Conservation (phyloP, 2,329 filamentous ascomycete genomes). For the Paramyrothecium roridum region DNA sequence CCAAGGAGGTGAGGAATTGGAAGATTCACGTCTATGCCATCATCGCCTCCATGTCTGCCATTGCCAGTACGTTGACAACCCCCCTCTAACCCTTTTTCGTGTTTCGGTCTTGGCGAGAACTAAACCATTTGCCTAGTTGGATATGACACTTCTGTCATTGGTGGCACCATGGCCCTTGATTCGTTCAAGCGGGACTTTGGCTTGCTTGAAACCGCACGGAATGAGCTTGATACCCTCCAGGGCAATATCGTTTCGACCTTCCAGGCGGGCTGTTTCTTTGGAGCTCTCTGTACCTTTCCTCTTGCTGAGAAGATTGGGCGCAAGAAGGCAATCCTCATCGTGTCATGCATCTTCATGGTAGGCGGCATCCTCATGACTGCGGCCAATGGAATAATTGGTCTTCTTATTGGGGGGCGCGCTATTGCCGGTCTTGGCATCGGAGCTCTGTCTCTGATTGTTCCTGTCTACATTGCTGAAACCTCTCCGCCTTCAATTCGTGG, state of each 20-base stretch:
- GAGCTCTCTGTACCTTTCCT: slow-evolving; percentile 31
- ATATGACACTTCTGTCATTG: slow-evolving; percentile 7
- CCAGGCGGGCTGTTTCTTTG: slow-evolving; percentile 31
- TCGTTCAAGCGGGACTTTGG: slow-evolving; percentile 3
- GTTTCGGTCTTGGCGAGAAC: no score
- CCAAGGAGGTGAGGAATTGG: slow-evolving; percentile 20
- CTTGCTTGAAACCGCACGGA: not conserved
- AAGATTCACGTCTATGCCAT: slow-evolving; percentile 20
- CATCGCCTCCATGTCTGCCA: slow-evolving; percentile 21
- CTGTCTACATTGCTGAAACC: slow-evolving; percentile 33
- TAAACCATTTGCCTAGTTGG: not conserved
- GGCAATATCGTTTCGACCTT: slow-evolving; percentile 14
- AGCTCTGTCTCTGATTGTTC: slow-evolving; percentile 40
- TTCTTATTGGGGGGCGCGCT: slow-evolving; percentile 42
- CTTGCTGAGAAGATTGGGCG: slow-evolving; percentile 42
- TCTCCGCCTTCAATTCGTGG: slow-evolving; percentile 45
- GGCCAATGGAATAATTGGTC: slow-evolving; percentile 18
- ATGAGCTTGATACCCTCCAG: not conserved
- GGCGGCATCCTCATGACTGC: slow-evolving; percentile 24
- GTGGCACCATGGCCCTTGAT: slow-evolving; percentile 2
- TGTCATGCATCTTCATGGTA: slow-evolving; percentile 32
- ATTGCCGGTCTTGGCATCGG: slow-evolving; percentile 46
- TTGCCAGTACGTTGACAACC: slow-evolving; percentile 13
- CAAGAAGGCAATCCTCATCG: slow-evolving; percentile 37
- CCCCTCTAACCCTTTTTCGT: no score